phyloP scores from a whole-genome alignment of 495 filamentous ascomycete species.

The Cercophora samala region DNA sequence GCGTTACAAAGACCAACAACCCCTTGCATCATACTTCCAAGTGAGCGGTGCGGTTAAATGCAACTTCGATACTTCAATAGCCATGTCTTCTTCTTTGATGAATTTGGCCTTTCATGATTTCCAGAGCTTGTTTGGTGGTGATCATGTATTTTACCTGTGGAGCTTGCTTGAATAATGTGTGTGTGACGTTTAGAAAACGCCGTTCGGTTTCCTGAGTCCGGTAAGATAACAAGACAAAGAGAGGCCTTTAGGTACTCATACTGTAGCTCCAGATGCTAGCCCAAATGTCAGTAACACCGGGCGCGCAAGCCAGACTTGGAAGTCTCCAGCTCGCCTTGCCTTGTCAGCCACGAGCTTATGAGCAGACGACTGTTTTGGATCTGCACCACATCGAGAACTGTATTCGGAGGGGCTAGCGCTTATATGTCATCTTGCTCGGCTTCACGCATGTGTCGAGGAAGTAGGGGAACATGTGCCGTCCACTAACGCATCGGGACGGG shows the following conservation, averaged over 20 bases:
- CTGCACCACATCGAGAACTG: background rate
- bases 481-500: constrained; percentile 10
- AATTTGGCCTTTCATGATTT: background rate
- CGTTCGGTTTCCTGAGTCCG: background rate
- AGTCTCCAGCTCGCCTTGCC: background rate
- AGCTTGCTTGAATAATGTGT: background rate
- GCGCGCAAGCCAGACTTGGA: background rate
- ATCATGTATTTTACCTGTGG: background rate
- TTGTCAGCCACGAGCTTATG: background rate
- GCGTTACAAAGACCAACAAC: constrained; percentile 13
- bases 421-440: background rate
- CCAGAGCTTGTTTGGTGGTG: background rate
- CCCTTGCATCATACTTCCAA: constrained; percentile 10
- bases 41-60: constrained; percentile 15
- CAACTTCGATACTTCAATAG: background rate
- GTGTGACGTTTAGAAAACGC: background rate
- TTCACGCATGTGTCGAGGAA: background rate
- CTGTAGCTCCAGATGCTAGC: too few relatives aligned
- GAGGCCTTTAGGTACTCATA: background rate
- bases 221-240: background rate
- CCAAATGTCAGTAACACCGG: background rate
- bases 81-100: background rate
- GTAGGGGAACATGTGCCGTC: background rate
- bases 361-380: background rate
- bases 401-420: background rate